Base-by-base conservation (phyloP, 2,329 filamentous ascomycete species). In the Ceratocystis lukuohia region DNA sequence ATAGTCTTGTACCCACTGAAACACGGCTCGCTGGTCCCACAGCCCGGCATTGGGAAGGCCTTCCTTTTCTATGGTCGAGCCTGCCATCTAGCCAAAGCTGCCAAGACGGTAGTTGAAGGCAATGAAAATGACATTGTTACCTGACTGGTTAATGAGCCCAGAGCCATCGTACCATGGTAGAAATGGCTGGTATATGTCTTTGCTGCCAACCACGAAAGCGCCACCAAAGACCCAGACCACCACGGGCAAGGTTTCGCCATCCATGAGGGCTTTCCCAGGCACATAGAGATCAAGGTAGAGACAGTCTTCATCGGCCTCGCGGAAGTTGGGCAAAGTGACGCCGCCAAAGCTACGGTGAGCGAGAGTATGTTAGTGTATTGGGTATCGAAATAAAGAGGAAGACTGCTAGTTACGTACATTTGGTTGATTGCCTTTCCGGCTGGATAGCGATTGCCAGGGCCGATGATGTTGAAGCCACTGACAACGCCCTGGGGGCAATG, bases 261-360 rank as follows among this genome's bases (percentile, higher is more conserved):
- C 71, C 20, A 74, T 70, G 22, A 79, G 70, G 0, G 76, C 77
- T 65, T 75, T 75, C 5, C 72, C 74, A 3, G 80, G 80, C 0
- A 80, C 78, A 53, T 77, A 77, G n/a, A 81, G 69, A 69, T 82
- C 79, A 12, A 81, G 75, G 69, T 79, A 80, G 1, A 82, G 74
- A 67, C 80, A 82, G 67, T 81, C 79, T 69, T 81, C 78, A 12
- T 70, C 68, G 30, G 71, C 71, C 7, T 71, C 69, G 3, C 70
- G 50, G 63, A 76, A 74, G 12, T 72, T 69, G 3, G 74, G 73
- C 0, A 74, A 66, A 1, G 73, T 74, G 1, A 75, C 68, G 1
- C 73, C 74, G 1, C 70, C 73, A 33, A 76, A 68, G 20, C 73
- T 74, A 57, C 1, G 20, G 17, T 1, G 28, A 65, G 20, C 4